Evolutionary conservation across 73 alveolate genomes (phyloP).

Genomic region (Symbiodinium natans): DNA sequence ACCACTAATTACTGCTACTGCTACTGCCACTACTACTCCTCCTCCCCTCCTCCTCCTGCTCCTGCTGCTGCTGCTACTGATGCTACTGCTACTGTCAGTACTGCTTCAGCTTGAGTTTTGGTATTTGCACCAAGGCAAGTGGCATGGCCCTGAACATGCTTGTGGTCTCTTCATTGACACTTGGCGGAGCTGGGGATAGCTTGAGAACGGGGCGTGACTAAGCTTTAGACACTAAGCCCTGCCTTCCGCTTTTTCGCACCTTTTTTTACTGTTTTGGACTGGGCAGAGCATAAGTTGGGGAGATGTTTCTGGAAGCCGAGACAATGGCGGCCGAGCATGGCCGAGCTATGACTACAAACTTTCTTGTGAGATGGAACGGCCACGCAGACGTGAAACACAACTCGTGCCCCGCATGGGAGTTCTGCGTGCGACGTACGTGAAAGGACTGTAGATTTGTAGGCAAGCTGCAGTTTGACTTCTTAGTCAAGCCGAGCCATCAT

Average conservation of each 20-base stretch:
- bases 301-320: too few species aligned
- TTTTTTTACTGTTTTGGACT: too few species aligned
- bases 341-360: too few species aligned
- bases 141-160: constrained; percentile 25
- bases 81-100: neutral
- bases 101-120: neutral
- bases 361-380: too few species aligned
- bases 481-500: neutral
- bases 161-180: neutral
- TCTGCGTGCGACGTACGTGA: neutral
- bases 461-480: neutral
- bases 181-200: neutral
- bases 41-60: neutral
- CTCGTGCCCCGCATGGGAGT: too few species aligned
- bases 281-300: too few species aligned
- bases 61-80: neutral
- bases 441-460: neutral
- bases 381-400: too few species aligned
- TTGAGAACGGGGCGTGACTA: neutral
- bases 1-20: neutral
- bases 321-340: too few species aligned
- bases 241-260: too few species aligned
- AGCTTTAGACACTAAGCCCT: neutral
- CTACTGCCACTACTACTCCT: neutral
- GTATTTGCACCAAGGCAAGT: neutral